These are phyloP conservation scores for Linum usitatissimum DNA, from an alignment of 345 rosid genomes.

Conservation along the genomic window DNA sequence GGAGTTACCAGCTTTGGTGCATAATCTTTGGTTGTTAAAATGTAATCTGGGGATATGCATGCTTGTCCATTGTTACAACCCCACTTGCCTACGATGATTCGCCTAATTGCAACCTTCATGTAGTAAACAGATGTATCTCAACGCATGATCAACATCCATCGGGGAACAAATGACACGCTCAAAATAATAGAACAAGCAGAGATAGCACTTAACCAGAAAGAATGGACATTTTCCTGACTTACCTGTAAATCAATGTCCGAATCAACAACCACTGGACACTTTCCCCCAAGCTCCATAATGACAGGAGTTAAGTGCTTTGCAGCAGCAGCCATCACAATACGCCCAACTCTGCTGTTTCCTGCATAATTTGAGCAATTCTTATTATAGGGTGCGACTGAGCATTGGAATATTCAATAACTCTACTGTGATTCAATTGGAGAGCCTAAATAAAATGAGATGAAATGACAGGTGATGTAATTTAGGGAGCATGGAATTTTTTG, in stretches of 20 bases:
- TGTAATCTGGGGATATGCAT: slow-evolving; percentile 78
- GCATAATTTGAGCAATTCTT: slow-evolving; percentile 9
- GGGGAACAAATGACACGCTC: neutral
- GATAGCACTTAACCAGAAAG: neutral
- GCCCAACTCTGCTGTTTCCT: slow-evolving; percentile 73
- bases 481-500: neutral
- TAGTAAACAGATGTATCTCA: slow-evolving; percentile 15
- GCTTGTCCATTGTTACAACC: slow-evolving; percentile 88
- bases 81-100: slow-evolving; percentile 90
- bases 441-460: no score
- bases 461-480: neutral
- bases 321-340: slow-evolving; percentile 87
- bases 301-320: slow-evolving; percentile 96
- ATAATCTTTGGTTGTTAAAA: slow-evolving; percentile 58
- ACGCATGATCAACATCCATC: neutral
- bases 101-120: slow-evolving; percentile 56
- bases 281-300: slow-evolving; percentile 90
- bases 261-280: slow-evolving; percentile 78
- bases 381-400: neutral
- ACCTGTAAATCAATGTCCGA: slow-evolving; percentile 59
- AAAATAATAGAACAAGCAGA: neutral
- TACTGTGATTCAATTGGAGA: no score
- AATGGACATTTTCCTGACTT: neutral
- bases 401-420: neutral
- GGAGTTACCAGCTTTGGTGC: slow-evolving; percentile 65